phyloP scores from a whole-genome alignment of 768 basidiomycete species.

The Gymnopilus dilepis region DNA sequence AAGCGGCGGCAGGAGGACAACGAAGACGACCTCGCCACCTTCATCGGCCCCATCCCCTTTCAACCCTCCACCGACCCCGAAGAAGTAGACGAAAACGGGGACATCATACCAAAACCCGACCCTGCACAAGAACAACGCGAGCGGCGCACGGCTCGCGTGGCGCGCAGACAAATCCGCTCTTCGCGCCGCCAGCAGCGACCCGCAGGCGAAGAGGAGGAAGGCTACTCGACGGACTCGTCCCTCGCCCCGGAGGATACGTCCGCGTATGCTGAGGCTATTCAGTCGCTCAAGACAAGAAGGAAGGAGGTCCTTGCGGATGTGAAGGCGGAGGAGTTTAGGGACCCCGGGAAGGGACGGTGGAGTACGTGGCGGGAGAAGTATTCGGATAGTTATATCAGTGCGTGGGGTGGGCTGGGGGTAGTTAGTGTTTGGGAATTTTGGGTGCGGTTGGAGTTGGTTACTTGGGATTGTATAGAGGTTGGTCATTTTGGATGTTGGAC shows the following conservation, averaged over 20 bases:
- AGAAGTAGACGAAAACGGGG: slow-evolving; percentile 65
- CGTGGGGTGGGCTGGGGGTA: slow-evolving; percentile 90
- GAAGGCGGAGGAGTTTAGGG: slow-evolving; percentile 79
- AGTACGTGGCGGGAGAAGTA: slow-evolving; percentile 77
- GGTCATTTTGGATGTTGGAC: slow-evolving; percentile 26
- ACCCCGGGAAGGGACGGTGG: slow-evolving; percentile 74
- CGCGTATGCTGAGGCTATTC: slow-evolving; percentile 71
- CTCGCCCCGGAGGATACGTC: slow-evolving; percentile 67
- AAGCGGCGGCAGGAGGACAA: slow-evolving; percentile 78
- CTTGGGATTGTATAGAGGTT: slow-evolving; percentile 89
- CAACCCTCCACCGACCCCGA: slow-evolving; percentile 29
- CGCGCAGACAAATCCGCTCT: slow-evolving; percentile 56
- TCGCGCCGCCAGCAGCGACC: slow-evolving; percentile 27
- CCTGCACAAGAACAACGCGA: slow-evolving; percentile 52
- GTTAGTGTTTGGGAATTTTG: slow-evolving; percentile 95
- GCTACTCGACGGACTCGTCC: slow-evolving; percentile 86
- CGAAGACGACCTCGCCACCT: slow-evolving; percentile 75
- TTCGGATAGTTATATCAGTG: slow-evolving; percentile 82
- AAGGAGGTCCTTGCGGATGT: slow-evolving; percentile 80
- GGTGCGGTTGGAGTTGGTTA: slow-evolving; percentile 84
- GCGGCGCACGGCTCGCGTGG: slow-evolving; percentile 61
- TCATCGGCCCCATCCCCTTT: slow-evolving; percentile 61
- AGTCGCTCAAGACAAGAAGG: slow-evolving; percentile 54
- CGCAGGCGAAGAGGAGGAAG: slow-evolving; percentile 62
- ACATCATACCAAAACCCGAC: slow-evolving; percentile 51